Evolutionary conservation across 768 basidiomycete species (phyloP).

Genomic region (Lentinula sp.): DNA sequence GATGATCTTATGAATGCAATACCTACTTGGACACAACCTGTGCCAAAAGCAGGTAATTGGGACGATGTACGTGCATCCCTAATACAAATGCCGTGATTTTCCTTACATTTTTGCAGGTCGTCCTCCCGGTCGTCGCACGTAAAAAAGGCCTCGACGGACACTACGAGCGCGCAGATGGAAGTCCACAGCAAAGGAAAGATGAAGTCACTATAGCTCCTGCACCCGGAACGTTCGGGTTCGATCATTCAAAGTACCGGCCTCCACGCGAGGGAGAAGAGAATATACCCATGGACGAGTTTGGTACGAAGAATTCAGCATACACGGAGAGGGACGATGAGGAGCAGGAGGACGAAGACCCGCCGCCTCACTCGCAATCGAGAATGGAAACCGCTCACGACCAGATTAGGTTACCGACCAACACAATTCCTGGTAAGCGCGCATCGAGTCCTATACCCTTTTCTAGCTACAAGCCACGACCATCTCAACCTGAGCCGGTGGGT

Average conservation of each 20-base stretch:
- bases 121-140: constrained; percentile 78
- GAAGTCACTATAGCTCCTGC: constrained; percentile 51
- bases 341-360: constrained; percentile 8
- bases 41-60: constrained; percentile 68
- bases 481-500: constrained; percentile 18
- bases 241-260: constrained; percentile 63
- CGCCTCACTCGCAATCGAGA: constrained; percentile 12
- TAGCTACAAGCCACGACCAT: constrained; percentile 39
- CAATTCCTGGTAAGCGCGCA: constrained; percentile 15
- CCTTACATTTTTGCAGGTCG: constrained; percentile 45
- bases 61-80: constrained; percentile 55
- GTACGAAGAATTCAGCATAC: constrained; percentile 25
- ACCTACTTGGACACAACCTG: constrained; percentile 76
- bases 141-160: constrained; percentile 73
- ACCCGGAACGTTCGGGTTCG: constrained; percentile 79
- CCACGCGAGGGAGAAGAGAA: constrained; percentile 32
- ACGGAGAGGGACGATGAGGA: constrained; percentile 13
- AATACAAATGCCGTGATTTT: not conserved
- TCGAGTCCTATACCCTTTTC: constrained; percentile 54
- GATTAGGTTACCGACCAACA: constrained; percentile 13
- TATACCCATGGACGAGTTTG: constrained; percentile 68
- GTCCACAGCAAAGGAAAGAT: constrained; percentile 44
- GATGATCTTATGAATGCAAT: constrained; percentile 67
- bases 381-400: constrained; percentile 20
- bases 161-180: constrained; percentile 67